Evolutionary conservation across 2,329 filamentous ascomycete genomes (phyloP).

Genomic region (Aspergillus sp.): DNA sequence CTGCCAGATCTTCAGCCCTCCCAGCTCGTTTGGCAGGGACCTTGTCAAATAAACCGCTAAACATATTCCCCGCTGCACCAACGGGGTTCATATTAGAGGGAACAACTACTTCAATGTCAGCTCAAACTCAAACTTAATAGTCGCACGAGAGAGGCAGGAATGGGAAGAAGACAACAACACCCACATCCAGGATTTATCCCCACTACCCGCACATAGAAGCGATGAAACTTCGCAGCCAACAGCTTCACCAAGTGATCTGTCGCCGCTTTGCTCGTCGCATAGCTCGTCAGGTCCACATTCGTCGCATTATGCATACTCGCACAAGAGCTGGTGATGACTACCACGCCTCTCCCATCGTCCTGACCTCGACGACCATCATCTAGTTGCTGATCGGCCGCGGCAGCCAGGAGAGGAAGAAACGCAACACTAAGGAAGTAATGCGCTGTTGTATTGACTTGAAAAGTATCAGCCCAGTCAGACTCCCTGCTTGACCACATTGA

Average conservation of each 20-base stretch:
- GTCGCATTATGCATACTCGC: conserved; percentile 57
- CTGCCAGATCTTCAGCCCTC: conserved; percentile 46
- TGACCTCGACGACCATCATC: conserved; percentile 30
- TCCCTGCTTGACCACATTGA: conserved; percentile 52
- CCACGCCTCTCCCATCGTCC: conserved; percentile 48
- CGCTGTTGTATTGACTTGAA: conserved; percentile 52
- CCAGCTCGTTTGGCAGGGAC: conserved; percentile 45
- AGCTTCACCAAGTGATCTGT: conserved; percentile 55
- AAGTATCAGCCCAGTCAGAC: conserved; percentile 50
- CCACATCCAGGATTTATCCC: conserved; percentile 51
- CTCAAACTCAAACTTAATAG: neutral
- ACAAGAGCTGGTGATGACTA: conserved; percentile 55
- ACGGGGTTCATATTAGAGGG: conserved; percentile 51
- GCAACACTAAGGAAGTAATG: conserved; percentile 55
- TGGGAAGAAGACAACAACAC: conserved; percentile 14
- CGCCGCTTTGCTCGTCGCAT: conserved; percentile 55
- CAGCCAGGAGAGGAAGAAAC: conserved; percentile 47
- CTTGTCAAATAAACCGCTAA: conserved; percentile 45
- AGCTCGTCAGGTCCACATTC: conserved; percentile 56
- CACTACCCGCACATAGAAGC: conserved; percentile 48
- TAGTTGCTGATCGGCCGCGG: conserved; percentile 38
- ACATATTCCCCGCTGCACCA: conserved; percentile 44
- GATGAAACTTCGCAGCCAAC: conserved; percentile 52
- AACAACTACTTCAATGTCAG: conserved; percentile 36
- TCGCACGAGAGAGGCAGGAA: neutral